Percentiles rank a stretch among this genome's conserved stretches.
Conservation (phyloP, 2,329 filamentous ascomycete genomes). For the Chaetoscypha palmicola region DNA sequence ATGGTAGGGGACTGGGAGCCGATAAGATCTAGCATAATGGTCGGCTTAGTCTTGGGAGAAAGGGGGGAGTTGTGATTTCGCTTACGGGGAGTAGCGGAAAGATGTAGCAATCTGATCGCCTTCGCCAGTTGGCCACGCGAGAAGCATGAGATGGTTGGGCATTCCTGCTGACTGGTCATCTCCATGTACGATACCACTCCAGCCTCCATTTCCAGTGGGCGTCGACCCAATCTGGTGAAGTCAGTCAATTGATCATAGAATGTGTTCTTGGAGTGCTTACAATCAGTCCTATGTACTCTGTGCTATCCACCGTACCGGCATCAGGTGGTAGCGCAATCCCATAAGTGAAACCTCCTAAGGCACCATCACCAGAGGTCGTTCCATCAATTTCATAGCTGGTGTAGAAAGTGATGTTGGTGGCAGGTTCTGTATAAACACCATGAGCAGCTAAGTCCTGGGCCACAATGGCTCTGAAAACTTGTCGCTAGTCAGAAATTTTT, state of each 20-base stretch:
- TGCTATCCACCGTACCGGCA: conserved; percentile 40
- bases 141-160: conserved; percentile 49
- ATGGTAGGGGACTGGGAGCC: conserved; percentile 49
- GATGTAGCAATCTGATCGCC: conserved; percentile 46
- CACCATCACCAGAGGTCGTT: conserved; percentile 31
- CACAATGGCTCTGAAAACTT: conserved; percentile 18
- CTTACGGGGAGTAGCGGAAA: conserved; percentile 45
- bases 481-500: conserved; percentile 4
- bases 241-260: conserved; percentile 1
- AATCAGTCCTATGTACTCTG: conserved; percentile 53
- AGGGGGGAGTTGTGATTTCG: too few relatives aligned
- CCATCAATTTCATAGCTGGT: conserved; percentile 39
- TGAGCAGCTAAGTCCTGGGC: conserved; percentile 28
- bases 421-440: conserved; percentile 36
- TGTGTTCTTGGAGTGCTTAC: conserved; percentile 32
- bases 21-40: conserved; percentile 49
- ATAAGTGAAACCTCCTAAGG: conserved; percentile 41
- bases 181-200: conserved; percentile 50
- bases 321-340: conserved; percentile 47
- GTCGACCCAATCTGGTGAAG: conserved; percentile 35
- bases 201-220: conserved; percentile 41
- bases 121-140: conserved; percentile 47
- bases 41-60: too few relatives aligned
- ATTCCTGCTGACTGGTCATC: conserved; percentile 39
- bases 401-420: conserved; percentile 48